A percentile compares a stretch with the other conserved stretches of the same genome.
Evolutionary conservation across 2,329 filamentous ascomycete genomes (phyloP).

Genomic region (Sordariomycetes sp.): DNA sequence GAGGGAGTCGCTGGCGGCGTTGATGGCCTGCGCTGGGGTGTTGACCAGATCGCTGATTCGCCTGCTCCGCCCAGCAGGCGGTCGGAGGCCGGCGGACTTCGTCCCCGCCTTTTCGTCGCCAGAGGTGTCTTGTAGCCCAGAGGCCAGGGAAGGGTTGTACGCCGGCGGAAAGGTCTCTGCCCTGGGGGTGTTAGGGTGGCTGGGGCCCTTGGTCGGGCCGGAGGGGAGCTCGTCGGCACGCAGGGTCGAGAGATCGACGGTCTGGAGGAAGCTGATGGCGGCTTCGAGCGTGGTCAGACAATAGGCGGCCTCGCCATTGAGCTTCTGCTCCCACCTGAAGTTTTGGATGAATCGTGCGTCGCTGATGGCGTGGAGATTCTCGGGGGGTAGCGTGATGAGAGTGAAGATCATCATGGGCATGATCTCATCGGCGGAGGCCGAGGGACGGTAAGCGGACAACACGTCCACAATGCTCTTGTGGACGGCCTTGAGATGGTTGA

Average conservation of each 20-base stretch:
- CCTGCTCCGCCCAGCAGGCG: conserved; percentile 46
- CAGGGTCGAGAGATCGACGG: conserved; percentile 82
- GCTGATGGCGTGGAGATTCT: conserved; percentile 79
- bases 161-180: conserved; percentile 44
- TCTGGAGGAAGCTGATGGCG: conserved; percentile 86
- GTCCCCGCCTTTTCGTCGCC: background rate
- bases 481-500: conserved; percentile 74
- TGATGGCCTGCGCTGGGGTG: conserved; percentile 67
- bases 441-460: conserved; percentile 49
- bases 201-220: conserved; percentile 46
- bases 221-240: conserved; percentile 65
- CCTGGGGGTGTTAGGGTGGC: conserved; percentile 31
- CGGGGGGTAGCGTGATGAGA: conserved; percentile 78
- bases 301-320: conserved; percentile 90
- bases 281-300: conserved; percentile 94
- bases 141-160: conserved; percentile 30
- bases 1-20: conserved; percentile 71
- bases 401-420: conserved; percentile 95
- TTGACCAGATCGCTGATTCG: conserved; percentile 79
- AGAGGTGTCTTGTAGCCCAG: conserved; percentile 7
- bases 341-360: conserved; percentile 90
- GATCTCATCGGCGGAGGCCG: conserved; percentile 93
- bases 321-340: conserved; percentile 73
- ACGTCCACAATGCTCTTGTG: conserved; percentile 95
- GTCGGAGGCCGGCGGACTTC: conserved; percentile 24